Evolutionary conservation across 257 asterid species (phyloP).

Genomic region (Solanum tarijense): DNA sequence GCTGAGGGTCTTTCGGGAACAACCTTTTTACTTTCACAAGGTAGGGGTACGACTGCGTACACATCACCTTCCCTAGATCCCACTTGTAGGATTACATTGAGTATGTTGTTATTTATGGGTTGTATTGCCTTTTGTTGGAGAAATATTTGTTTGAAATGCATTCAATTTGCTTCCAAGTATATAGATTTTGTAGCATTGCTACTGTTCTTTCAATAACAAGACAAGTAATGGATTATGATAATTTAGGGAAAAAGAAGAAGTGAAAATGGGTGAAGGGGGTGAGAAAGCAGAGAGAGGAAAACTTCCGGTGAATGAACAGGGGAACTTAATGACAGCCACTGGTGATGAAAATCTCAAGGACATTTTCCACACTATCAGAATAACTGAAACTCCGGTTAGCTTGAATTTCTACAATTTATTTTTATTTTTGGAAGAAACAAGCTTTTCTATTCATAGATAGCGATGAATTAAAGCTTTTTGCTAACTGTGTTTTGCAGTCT

Average conservation of each 20-base stretch:
- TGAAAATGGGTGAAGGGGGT: slow-evolving; percentile 6
- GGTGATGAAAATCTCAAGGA: slow-evolving; percentile 57
- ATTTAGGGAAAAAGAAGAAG: neutral
- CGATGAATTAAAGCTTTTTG: neutral
- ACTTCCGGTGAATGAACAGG: slow-evolving; percentile 2
- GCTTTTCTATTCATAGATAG: neutral
- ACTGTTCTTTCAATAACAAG: neutral
- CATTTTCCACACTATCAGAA: slow-evolving; percentile 53
- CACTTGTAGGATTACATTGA: neutral
- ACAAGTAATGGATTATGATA: neutral
- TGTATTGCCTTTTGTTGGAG: neutral
- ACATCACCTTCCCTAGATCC: neutral
- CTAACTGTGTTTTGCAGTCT: slow-evolving; percentile 38
- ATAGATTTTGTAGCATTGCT: neutral
- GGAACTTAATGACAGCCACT: slow-evolving; percentile 31
- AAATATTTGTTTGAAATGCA: neutral
- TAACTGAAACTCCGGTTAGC: slow-evolving; percentile 45
- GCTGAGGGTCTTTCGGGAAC: neutral
- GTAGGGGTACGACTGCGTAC: neutral
- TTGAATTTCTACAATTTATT: neutral
- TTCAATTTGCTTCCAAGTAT: neutral
- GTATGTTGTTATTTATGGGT: neutral
- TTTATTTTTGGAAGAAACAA: neutral
- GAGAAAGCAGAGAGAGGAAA: slow-evolving; percentile 6
- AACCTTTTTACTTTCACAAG: neutral